These are phyloP conservation scores for Kazachstania martiniae DNA, from an alignment of 805 yeast species.

Conservation along the genomic window DNA sequence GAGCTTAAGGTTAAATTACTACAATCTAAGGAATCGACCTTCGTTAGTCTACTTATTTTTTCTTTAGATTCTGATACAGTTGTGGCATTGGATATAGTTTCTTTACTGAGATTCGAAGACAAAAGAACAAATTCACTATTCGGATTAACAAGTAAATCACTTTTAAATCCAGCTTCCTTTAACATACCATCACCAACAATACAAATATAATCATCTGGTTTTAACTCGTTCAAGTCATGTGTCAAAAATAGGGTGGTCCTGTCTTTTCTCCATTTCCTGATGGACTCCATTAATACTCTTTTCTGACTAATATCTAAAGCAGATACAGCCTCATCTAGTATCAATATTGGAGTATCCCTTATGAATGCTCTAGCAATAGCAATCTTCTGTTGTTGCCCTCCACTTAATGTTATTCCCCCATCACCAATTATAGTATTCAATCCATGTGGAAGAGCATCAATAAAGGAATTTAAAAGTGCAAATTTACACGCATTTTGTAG, in stretches of 20 bases:
- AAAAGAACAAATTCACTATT: constrained; percentile 1
- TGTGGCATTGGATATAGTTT: constrained; percentile 2
- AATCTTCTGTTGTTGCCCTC: constrained; percentile 84
- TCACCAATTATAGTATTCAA: constrained; percentile 40
- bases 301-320: constrained; percentile 58
- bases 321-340: constrained; percentile 79
- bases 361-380: constrained; percentile 76
- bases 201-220: constrained; percentile 44
- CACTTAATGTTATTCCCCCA: constrained; percentile 50
- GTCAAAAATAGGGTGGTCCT: constrained; percentile 75
- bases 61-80: constrained; percentile 5
- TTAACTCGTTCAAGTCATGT: constrained; percentile 59
- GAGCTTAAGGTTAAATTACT: too few species aligned
- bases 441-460: constrained; percentile 43
- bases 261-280: constrained; percentile 50
- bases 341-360: constrained; percentile 61
- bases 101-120: background rate
- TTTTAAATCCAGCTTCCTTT: constrained; percentile 33
- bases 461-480: constrained; percentile 41
- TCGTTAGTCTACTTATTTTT: background rate
- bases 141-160: constrained; percentile 19
- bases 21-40: too few species aligned
- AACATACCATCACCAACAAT: constrained; percentile 51
- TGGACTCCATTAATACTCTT: constrained; percentile 34
- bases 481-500: constrained; percentile 39